Evolutionary conservation across 2,329 filamentous ascomycete genomes (phyloP).

Genomic region (Paraphoma chrysanthemicola): DNA sequence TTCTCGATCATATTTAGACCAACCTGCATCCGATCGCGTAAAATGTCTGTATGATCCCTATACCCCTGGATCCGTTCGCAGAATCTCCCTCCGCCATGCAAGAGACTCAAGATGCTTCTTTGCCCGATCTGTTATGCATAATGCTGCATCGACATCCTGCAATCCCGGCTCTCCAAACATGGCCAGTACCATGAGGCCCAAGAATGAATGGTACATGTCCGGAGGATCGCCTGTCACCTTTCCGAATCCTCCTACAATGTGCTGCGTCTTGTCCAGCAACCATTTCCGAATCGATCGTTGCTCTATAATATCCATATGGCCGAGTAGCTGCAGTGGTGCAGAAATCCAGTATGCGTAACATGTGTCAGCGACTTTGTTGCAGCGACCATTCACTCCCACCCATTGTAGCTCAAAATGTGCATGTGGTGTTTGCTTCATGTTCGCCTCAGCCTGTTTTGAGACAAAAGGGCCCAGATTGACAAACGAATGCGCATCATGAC

Average conservation of each 20-base stretch:
- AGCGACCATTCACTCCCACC: constrained; percentile 86
- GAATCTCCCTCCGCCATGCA: constrained; percentile 43
- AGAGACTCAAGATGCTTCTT: constrained; percentile 46
- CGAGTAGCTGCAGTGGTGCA: constrained; percentile 60
- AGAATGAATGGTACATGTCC: constrained; percentile 86
- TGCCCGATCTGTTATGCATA: constrained; percentile 74
- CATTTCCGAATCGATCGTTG: constrained; percentile 72
- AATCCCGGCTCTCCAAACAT: constrained; percentile 74
- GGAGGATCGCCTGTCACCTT: constrained; percentile 55
- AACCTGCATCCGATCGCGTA: constrained; percentile 7
- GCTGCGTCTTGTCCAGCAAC: constrained; percentile 84
- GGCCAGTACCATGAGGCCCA: constrained; percentile 81
- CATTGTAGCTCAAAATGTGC: constrained; percentile 62
- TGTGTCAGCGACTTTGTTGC: constrained; percentile 91
- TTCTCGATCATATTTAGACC: background rate
- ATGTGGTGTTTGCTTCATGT: constrained; percentile 60
- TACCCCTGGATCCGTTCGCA: constrained; percentile 4
- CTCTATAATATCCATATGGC: constrained; percentile 64
- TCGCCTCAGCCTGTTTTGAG: constrained; percentile 32
- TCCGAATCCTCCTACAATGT: constrained; percentile 68
- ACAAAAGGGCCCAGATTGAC: constrained; percentile 41
- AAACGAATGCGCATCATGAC: constrained; percentile 49
- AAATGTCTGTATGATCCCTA: too few relatives aligned
- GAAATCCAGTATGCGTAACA: constrained; percentile 96
- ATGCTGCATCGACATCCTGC: constrained; percentile 72